Base-by-base conservation (phyloP, 179 eudicot genomes). In the Drosera spatulata region DNA sequence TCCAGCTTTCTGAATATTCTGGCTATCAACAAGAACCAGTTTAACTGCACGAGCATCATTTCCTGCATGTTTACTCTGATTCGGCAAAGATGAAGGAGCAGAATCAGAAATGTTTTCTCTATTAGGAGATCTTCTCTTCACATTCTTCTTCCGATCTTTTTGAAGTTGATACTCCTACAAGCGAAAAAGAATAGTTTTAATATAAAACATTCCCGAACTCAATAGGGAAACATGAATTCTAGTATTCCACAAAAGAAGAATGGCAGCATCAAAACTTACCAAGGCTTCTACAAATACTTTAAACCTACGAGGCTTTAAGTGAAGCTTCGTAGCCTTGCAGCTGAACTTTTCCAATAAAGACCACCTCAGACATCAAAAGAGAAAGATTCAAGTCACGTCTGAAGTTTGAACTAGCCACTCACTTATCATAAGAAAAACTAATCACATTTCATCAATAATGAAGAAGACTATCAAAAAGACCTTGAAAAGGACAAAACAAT, bases 311-410 rank as follows among this genome's bases (percentile, higher is more conserved):
- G 97, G 99, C 85, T 93, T 93, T 66, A 93, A 73, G 68, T 89
- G 99, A 73, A 93, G 99, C 71, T 93, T 93, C 61, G 99, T 89
- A 73, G 95, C 86, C 75, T 89, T 93, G 78, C 97, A 93, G 71
- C 99, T 89, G 65, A 82, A 84, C 67, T 93, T 89, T 64, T 84
- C 97, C 62, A 93, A 69, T 64, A 93, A 85, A 55, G 97, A 89
- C 99, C 99, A 93, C 99, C 99, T 93, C 75, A 47, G 10, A 69
- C 52, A 60, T 42, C 22, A 56, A 55, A 52, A 8, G 3, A 52
- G 37, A 52, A 3, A 52, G 2, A 22, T 9, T 41, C 38, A 33
- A 55, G 40, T 33, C 6, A 55, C 58, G 10, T 54, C 2, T 52
- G 14, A 22, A 22, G 33, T 22, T 22, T 22, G 33, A 11, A 2